Evolutionary conservation across 2,329 filamentous ascomycete genomes (phyloP), one percentile per base, ranked within the genome.

Genomic region (Apiospora koreana): DNA sequence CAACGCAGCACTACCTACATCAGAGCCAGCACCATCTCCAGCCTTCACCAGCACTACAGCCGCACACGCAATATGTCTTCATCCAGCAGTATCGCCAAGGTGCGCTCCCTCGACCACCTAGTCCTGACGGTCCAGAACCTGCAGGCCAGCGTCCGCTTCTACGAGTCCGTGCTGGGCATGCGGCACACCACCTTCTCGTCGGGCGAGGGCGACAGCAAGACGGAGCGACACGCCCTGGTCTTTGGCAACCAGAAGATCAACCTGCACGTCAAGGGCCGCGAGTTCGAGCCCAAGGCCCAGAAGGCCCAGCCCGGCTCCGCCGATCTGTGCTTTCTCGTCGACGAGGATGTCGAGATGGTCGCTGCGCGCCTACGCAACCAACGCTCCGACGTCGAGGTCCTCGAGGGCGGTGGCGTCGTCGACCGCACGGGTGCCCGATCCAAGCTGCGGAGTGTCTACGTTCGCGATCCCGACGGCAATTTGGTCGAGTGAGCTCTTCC

Each of bases 211-310:
- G 50, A 21, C 50, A 58, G 16, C 50, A 21, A 58, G 7, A 58
- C 50, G 7, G 77, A 75, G 31, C 84, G 88, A 16, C 83, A 87
- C 70, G 87, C 88, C 0, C 81, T 91, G 21, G 79, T 83, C 5
- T 91, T 91, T 73, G 89, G 88, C 43, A 75, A 73, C 0, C 87
- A 89, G 72, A 91, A 91, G 78, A 87, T 91, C 70, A 91, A 91
- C 71, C 82, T 91, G 2, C 89, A 91, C 74, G 82, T 88, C 72
- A 79, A 81, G 14, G 88, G 88, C 8, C 83, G 83, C 18, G 88
- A 91, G 71, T 90, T 90, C 73, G 86, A 89, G 71, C 88, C 89
- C 3, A 90, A 89, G 75, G 89, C 88, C 0, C 75, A 76, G 3
- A 82, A 79, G 14, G 87, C 87, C 0, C 80, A 86, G 68, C 86